A percentile compares a stretch with the other conserved stretches of the same genome.
phyloP scores from a whole-genome alignment of 2,329 filamentous ascomycete species.

The Penicillium sp. region DNA sequence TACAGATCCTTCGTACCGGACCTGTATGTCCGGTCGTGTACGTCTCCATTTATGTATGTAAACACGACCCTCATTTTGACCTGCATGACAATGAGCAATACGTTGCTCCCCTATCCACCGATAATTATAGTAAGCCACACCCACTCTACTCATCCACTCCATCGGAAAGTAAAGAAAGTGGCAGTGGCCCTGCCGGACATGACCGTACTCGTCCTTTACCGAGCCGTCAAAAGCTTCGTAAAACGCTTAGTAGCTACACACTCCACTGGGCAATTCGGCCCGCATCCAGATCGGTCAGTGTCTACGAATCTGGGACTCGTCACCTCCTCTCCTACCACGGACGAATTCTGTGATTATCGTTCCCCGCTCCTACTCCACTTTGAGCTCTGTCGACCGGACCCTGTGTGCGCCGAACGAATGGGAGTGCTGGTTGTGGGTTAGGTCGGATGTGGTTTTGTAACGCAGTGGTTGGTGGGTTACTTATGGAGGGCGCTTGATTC shows the following conservation, averaged over 20 bases:
- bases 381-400: constrained; percentile 6
- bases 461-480: background rate
- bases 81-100: background rate
- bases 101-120: background rate
- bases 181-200: background rate
- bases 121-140: background rate
- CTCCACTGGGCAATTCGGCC: background rate
- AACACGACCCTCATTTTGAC: background rate
- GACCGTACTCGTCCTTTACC: background rate
- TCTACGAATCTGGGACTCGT: background rate
- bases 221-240: background rate
- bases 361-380: background rate
- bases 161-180: background rate
- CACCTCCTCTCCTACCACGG: background rate
- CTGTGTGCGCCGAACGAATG: constrained; percentile 1
- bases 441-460: background rate
- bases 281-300: background rate
- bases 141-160: background rate
- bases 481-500: background rate
- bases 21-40: background rate
- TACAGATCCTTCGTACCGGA: background rate
- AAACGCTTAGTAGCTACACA: background rate
- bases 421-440: background rate
- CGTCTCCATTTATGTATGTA: background rate
- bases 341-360: background rate